Conservation (phyloP, 2,329 filamentous ascomycete species). For the Ophiobolus disseminans region DNA sequence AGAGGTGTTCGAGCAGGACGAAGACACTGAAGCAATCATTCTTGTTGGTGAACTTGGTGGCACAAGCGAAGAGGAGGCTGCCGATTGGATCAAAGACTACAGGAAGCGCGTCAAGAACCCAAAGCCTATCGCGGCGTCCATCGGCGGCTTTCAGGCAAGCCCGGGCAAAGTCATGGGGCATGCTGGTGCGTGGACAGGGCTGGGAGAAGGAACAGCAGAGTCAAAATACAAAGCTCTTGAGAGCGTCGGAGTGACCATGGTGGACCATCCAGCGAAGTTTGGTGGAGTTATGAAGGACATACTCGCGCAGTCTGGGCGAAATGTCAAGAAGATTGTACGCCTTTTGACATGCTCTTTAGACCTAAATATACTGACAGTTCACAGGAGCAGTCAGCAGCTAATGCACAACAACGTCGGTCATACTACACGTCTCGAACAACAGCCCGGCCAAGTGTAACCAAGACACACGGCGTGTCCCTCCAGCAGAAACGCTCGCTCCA, state of each 20-base stretch:
- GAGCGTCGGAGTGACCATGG: slow-evolving; percentile 70
- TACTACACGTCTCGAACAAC: slow-evolving; percentile 49
- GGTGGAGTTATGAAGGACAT: slow-evolving; percentile 71
- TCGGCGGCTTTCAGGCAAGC: slow-evolving; percentile 71
- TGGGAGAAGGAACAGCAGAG: slow-evolving; percentile 68
- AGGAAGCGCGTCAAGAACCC: slow-evolving; percentile 62
- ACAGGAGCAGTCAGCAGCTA: slow-evolving; percentile 45
- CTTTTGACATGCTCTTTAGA: neutral
- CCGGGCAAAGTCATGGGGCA: slow-evolving; percentile 77
- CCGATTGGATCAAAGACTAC: slow-evolving; percentile 76
- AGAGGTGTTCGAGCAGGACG: slow-evolving; percentile 69
- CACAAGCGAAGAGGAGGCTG: slow-evolving; percentile 72
- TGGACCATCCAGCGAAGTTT: slow-evolving; percentile 78
- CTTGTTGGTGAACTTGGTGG: slow-evolving; percentile 77
- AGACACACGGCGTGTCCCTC: slow-evolving; percentile 2
- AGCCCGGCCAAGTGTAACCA: slow-evolving; percentile 18
- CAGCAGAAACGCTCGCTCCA: slow-evolving; percentile 62
- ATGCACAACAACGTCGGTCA: slow-evolving; percentile 57
- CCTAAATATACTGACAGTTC: slow-evolving; percentile 3
- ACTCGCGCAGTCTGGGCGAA: slow-evolving; percentile 55
- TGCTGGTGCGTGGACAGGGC: slow-evolving; percentile 74
- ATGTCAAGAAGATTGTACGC: slow-evolving; percentile 50
- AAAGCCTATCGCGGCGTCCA: slow-evolving; percentile 77
- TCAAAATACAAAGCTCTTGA: slow-evolving; percentile 73
- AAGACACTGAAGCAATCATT: slow-evolving; percentile 74